Evolutionary conservation across 2,329 filamentous ascomycete genomes (phyloP).

Genomic region (Claviceps spartinae): DNA sequence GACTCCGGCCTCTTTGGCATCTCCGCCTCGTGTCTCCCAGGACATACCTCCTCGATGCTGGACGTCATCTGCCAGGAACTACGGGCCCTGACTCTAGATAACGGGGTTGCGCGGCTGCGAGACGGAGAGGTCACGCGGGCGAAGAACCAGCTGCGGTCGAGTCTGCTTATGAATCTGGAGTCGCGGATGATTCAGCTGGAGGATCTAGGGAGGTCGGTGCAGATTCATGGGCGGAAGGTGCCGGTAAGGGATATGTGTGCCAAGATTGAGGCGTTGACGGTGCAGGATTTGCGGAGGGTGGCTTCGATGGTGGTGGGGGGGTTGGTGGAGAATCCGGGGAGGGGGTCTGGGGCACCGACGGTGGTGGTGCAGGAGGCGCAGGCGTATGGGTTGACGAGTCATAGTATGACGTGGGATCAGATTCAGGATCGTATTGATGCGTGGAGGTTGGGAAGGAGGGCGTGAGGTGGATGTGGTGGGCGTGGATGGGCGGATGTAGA

Average conservation of each 20-base stretch:
- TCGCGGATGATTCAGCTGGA: conserved; percentile 95
- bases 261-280: conserved; percentile 69
- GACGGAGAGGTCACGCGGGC: conserved; percentile 73
- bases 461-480: not conserved
- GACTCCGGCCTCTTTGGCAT: conserved; percentile 95
- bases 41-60: conserved; percentile 68
- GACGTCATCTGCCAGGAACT: conserved; percentile 92
- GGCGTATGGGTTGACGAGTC: conserved; percentile 52
- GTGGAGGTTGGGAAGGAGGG: conserved; percentile 63
- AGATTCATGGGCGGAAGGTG: conserved; percentile 89
- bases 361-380: conserved; percentile 90
- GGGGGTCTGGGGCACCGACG: conserved; percentile 77
- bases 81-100: conserved; percentile 60
- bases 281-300: conserved; percentile 69
- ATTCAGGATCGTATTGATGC: conserved; percentile 75
- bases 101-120: conserved; percentile 59
- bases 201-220: conserved; percentile 85
- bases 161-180: conserved; percentile 93
- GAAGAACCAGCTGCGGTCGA: conserved; percentile 90
- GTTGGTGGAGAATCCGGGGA: conserved; percentile 57
- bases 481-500: not conserved
- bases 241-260: conserved; percentile 87
- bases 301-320: conserved; percentile 69
- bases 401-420: conserved; percentile 68
- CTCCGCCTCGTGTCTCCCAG: conserved; percentile 69